Evolutionary conservation across 306 rosid genomes (phyloP), one percentile per base, ranked within the genome.

Genomic region (Cucurbita ficifolia): DNA sequence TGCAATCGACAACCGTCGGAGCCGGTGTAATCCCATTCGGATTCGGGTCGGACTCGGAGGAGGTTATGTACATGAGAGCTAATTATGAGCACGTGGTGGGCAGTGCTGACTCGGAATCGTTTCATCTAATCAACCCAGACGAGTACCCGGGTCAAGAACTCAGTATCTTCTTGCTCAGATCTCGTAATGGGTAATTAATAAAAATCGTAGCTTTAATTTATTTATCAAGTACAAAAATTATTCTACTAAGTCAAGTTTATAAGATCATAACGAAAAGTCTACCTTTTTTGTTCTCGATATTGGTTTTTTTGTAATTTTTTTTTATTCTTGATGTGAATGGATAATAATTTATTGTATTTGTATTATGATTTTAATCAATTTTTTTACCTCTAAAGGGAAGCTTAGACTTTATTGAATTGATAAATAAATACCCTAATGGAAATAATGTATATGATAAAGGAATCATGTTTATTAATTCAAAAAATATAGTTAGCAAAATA

Each of bases 51-150:
- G 85, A 59, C 3, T 73, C 87, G 24, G 98, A 90, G 62, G 96
- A 87, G 67, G 78, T 88, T 4, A 84, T 88, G 96, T 90, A 88
- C 52, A 93, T 93, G 96, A 81, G 96, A 63, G 93, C 92, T 0
- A 89, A 90, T 68, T 94, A 84, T 42, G 98, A 94, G 73, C 97
- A 94, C 81, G 94, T 94, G 33, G 89, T 94, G 22, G 98, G 98
- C 5, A 82, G 83, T 50, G 89, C 83, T 0, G 97, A 91, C 74
- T 88, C 91, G 40, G 97, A 94, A 78, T 91, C 99, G 19, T 91
- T 94, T 74, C 96, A 94, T 24, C 96, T 94, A 21, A 86, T 94
- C 5, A 94, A 88, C 90, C 97, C 95, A 70, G 97, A 88, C 83
- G 92, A 87, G 86, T 88, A 77, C 74, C 84, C 91, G 1, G 85